Evolutionary conservation across 2,329 filamentous ascomycete genomes (phyloP), one percentile per base, ranked within the genome.

Genomic region (Ceratocystiopsis minuta): DNA sequence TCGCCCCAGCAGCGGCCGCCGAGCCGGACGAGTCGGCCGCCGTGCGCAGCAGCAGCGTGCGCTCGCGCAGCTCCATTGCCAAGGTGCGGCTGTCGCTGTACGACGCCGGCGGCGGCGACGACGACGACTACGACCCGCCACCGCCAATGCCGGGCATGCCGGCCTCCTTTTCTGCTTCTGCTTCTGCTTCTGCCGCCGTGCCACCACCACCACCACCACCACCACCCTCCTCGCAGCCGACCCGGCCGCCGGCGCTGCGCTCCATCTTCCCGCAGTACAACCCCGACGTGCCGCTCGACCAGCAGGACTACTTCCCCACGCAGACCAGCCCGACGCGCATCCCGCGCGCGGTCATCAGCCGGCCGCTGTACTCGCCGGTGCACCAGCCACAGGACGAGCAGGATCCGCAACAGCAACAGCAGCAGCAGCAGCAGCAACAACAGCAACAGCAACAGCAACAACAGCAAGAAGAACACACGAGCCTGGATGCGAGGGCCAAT

Each of bases 181-280:
- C 20, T 20, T 7, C 20, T 20, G n/a, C n/a, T n/a, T n/a, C n/a
- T n/a, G n/a, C n/a, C n/a, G n/a, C n/a, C n/a, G n/a, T n/a, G 10
- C 24, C 34, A 9, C 17, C 39, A 36, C 16, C 40, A 20, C 46
- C 47, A 20, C 39, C 44, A 7, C 20, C 20, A 7, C 20, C 20
- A 7, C 20, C 20, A 7, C 20, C 20, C 20, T 4, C 4, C 4
- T 20, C 20, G 20, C 43, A 50, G 45, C 60, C 32, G 12, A n/a
- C 35, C n/a, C 40, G 41, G n/a, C 46, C 37, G 57, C 64, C 28
- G 6, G 61, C 68, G 0, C 67, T 81, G 51, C 69, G 72, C 31
- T 86, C 80, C 18, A 85, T 87, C 51, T 87, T 87, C 51, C 81
- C 81, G 9, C 67, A 70, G 28, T 86, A 85, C 54, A 76, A 87